A percentile compares a stretch with the other conserved stretches of the same genome.
These are phyloP conservation scores for Penicillium sp. DNA, from an alignment of 2,329 filamentous ascomycete species.

Conservation along the genomic window DNA sequence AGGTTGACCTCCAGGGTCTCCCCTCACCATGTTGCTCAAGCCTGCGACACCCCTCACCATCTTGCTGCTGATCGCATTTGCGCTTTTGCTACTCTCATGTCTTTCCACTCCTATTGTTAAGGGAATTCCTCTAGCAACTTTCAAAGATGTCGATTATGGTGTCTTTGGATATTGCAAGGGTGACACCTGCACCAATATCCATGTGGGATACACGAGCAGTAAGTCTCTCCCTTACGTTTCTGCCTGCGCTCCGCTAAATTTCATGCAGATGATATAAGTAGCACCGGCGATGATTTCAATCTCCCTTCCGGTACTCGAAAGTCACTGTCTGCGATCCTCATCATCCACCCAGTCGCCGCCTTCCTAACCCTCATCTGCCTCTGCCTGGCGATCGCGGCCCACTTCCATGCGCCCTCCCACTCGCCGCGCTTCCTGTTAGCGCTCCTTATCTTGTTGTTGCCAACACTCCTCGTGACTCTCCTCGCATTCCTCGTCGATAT, in stretches of 20 bases:
- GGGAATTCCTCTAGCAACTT: conserved; percentile 77
- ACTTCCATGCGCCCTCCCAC: conserved; percentile 84
- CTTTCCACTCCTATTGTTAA: conserved; percentile 90
- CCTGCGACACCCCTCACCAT: conserved; percentile 89
- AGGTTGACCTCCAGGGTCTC: conserved; percentile 5
- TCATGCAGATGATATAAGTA: conserved; percentile 36
- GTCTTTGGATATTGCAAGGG: conserved; percentile 85
- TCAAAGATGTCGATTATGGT: conserved; percentile 75
- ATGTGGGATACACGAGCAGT: conserved; percentile 86
- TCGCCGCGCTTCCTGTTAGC: conserved; percentile 84
- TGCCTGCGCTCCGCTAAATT: conserved; percentile 15
- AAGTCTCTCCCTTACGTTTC: conserved; percentile 40
- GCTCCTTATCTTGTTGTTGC: conserved; percentile 80
- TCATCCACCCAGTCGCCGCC: conserved; percentile 89
- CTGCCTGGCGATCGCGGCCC: conserved; percentile 73
- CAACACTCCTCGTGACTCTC: conserved; percentile 79
- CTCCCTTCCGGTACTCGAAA: conserved; percentile 64
- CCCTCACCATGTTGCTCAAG: conserved; percentile 67
- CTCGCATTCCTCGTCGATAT: conserved; percentile 92
- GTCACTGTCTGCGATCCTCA: conserved; percentile 80
- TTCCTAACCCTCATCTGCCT: conserved; percentile 83
- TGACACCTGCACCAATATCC: conserved; percentile 65
- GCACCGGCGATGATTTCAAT: conserved; percentile 55
- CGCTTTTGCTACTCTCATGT: conserved; percentile 77
- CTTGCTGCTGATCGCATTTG: conserved; percentile 81